Conservation (phyloP, 495 filamentous ascomycete genomes). For the Gamarada debralockiae region DNA sequence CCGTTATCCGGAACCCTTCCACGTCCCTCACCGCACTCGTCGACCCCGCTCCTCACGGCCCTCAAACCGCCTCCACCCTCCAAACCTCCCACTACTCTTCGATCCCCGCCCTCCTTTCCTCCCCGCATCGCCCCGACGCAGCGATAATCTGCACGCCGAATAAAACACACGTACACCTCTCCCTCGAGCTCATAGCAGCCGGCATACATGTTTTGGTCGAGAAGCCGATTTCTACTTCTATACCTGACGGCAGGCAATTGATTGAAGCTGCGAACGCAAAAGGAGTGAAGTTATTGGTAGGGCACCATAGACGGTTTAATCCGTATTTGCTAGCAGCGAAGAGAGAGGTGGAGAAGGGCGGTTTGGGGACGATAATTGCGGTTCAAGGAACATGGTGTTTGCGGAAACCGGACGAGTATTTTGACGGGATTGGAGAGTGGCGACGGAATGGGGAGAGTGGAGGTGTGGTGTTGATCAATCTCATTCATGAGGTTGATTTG, state of each 20-base stretch:
- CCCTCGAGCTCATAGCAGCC: conserved; percentile 43
- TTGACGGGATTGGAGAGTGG: conserved; percentile 45
- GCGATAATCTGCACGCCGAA: conserved; percentile 61
- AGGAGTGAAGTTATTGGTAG: conserved; percentile 47
- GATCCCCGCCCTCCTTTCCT: conserved; percentile 38
- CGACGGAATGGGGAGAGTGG: conserved; percentile 34
- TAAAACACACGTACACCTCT: conserved; percentile 48
- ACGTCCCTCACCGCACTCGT: conserved; percentile 48
- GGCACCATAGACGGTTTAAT: conserved; percentile 60
- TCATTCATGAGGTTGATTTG: conserved; percentile 58
- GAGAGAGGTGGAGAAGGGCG: conserved; percentile 31
- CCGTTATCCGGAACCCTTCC: conserved; percentile 40
- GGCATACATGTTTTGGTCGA: conserved; percentile 55
- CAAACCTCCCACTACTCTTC: conserved; percentile 32
- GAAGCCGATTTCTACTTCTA: conserved; percentile 49
- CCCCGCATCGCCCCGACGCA: conserved; percentile 39
- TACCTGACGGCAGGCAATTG: conserved; percentile 28
- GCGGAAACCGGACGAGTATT: conserved; percentile 50
- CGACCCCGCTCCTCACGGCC: conserved; percentile 31
- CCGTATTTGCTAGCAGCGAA: conserved; percentile 50
- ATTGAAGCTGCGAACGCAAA: conserved; percentile 15
- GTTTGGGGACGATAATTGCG: conserved; percentile 45
- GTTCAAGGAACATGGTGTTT: conserved; percentile 52
- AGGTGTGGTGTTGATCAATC: conserved; percentile 54
- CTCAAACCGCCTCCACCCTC: conserved; percentile 25